A percentile compares a stretch with the other conserved stretches of the same genome.
Evolutionary conservation across 495 filamentous ascomycete species (phyloP).

Genomic region (Annulohypoxylon bovei): DNA sequence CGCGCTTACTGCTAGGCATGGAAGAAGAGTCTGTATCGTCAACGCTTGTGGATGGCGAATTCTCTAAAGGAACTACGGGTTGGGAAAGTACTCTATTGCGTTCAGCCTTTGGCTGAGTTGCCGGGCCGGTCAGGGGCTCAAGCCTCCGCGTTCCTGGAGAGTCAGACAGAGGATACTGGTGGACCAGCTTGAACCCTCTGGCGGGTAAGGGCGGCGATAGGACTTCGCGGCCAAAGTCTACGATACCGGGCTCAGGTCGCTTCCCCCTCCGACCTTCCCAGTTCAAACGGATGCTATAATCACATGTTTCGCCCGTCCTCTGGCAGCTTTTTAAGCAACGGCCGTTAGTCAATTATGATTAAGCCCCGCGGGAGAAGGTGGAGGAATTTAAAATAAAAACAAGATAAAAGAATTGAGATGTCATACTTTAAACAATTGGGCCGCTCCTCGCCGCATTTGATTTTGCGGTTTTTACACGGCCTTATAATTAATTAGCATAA

Average conservation of each 20-base stretch:
- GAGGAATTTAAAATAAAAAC: neutral
- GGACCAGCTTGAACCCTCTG: constrained; percentile 56
- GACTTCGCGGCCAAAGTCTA: constrained; percentile 51
- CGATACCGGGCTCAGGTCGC: constrained; percentile 48
- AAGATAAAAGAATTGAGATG: constrained; percentile 6
- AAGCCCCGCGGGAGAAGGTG: neutral
- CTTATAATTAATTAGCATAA: constrained; percentile 51
- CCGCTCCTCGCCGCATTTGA: constrained; percentile 89
- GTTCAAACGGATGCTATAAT: constrained; percentile 86
- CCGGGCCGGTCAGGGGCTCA: constrained; percentile 41
- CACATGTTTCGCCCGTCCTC: constrained; percentile 78
- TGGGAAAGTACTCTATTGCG: constrained; percentile 28
- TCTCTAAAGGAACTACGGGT: constrained; percentile 26
- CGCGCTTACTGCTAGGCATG: constrained; percentile 40
- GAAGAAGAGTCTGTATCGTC: constrained; percentile 27
- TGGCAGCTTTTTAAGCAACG: constrained; percentile 61
- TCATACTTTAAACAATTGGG: constrained; percentile 73
- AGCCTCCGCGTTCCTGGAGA: constrained; percentile 50
- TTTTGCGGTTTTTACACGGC: constrained; percentile 86
- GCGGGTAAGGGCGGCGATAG: constrained; percentile 54
- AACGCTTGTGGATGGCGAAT: constrained; percentile 23
- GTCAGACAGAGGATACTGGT: constrained; percentile 52
- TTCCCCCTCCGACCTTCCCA: constrained; percentile 78
- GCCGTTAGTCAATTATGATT: constrained; percentile 25
- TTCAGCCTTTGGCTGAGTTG: constrained; percentile 32